Conservation (phyloP, 2,329 filamentous ascomycete genomes). For the Cladosporium sp. region DNA sequence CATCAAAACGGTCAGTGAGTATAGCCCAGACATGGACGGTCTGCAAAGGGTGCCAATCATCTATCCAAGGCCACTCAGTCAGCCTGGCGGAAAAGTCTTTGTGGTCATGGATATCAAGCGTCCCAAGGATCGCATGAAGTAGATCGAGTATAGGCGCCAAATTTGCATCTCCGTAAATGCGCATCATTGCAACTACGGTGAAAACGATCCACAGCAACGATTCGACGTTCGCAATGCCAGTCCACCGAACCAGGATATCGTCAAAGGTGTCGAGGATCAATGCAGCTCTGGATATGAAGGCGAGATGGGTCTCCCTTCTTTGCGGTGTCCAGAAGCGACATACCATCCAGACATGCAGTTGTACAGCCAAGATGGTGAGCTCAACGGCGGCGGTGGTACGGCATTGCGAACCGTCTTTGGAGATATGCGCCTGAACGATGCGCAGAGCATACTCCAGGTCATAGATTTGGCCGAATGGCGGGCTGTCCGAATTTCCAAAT, state of each 20-base stretch:
- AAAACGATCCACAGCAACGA: constrained; percentile 1
- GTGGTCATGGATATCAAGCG: not conserved
- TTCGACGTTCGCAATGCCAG: not conserved
- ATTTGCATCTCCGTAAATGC: not conserved
- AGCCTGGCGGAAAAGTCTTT: not conserved
- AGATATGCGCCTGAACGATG: not conserved
- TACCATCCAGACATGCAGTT: constrained; percentile 7
- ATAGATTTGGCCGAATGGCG: constrained; percentile 1
- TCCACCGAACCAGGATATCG: not conserved
- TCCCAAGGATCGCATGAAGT: not conserved
- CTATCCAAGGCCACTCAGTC: not conserved
- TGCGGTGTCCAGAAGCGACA: constrained; percentile 11
- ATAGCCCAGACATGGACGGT: not conserved
- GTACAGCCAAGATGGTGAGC: not conserved
- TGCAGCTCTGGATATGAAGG: not conserved
- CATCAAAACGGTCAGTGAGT: not conserved
- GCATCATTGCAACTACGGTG: not conserved
- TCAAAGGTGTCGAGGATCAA: not conserved
- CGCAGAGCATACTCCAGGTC: not conserved
- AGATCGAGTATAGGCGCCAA: not conserved
- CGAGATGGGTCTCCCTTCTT: not conserved
- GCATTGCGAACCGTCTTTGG: not conserved
- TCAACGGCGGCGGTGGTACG: not conserved
- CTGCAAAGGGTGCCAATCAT: not conserved
- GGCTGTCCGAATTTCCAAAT: not conserved